Percentiles rank a stretch among this genome's conserved stretches.
Conservation (phyloP, 768 basidiomycete genomes). For the Kwoniella heveanensis region DNA sequence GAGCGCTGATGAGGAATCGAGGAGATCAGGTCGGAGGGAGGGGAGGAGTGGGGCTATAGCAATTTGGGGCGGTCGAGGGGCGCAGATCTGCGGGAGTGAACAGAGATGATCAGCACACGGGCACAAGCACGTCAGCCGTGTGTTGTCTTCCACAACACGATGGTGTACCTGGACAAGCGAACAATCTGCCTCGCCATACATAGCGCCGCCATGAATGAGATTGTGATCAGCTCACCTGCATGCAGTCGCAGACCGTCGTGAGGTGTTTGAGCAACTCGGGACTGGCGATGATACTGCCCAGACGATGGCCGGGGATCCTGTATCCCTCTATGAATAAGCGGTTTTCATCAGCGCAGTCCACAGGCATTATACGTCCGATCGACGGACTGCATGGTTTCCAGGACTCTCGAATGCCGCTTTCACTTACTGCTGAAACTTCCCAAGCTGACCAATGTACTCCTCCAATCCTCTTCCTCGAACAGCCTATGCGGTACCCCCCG, state of each 20-base stretch:
- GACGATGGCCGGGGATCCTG: slow-evolving; percentile 70
- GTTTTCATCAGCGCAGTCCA: too few relatives aligned
- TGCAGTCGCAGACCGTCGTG: slow-evolving; percentile 70
- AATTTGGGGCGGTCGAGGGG: slow-evolving; percentile 71
- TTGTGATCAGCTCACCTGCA: slow-evolving; percentile 68
- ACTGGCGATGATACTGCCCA: slow-evolving; percentile 71
- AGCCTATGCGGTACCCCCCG: slow-evolving; percentile 49
- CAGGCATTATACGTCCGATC: too few relatives aligned
- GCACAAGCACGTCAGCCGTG: too few relatives aligned
- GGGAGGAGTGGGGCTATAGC: slow-evolving; percentile 66
- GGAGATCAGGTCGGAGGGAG: slow-evolving; percentile 63
- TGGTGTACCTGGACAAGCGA: too few relatives aligned
- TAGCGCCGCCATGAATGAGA: too few relatives aligned
- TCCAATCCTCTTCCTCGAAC: slow-evolving; percentile 62
- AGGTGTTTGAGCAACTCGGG: slow-evolving; percentile 62
- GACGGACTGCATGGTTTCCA: too few relatives aligned
- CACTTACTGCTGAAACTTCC: slow-evolving; percentile 77
- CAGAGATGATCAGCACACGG: too few relatives aligned
- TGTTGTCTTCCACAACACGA: too few relatives aligned
- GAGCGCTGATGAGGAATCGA: slow-evolving; percentile 61
- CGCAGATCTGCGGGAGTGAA: slow-evolving; percentile 68
- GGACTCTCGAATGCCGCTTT: too few relatives aligned
- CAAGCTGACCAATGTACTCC: slow-evolving; percentile 66
- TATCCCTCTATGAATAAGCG: slow-evolving; percentile 42
- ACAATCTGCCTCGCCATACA: too few relatives aligned